phyloP scores from a whole-genome alignment of 1,284 basidiomycete species.

The Heliocybe sulcata region DNA sequence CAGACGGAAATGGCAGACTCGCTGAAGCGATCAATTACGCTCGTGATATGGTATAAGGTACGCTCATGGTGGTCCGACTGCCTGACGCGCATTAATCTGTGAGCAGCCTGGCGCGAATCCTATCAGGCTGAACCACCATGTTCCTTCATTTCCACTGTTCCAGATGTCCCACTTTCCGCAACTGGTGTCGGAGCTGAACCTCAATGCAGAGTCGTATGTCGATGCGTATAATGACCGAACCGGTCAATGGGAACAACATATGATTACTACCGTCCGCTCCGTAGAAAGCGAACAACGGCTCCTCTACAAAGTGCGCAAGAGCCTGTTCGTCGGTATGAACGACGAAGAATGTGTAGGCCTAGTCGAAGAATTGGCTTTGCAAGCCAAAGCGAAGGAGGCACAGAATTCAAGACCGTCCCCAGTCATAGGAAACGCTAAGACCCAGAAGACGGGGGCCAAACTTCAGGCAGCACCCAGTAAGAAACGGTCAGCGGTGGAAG shows the following conservation, averaged over 20 bases:
- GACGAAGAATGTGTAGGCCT: constrained; percentile 53
- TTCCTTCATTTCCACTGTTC: constrained; percentile 58
- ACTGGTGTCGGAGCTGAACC: constrained; percentile 44
- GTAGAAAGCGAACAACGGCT: constrained; percentile 40
- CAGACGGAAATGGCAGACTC: constrained; percentile 1
- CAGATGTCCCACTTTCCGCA: constrained; percentile 44
- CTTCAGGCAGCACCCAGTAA: not conserved
- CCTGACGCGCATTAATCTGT: not conserved
- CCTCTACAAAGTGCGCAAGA: constrained; percentile 50
- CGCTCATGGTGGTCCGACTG: not conserved
- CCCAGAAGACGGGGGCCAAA: not conserved
- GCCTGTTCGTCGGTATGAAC: constrained; percentile 43
- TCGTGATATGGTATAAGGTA: constrained; percentile 1
- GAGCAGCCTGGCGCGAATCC: constrained; percentile 48
- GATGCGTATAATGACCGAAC: constrained; percentile 49
- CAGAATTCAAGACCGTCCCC: constrained; percentile 2
- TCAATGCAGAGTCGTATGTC: constrained; percentile 43
- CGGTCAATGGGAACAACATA: constrained; percentile 50
- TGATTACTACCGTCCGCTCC: constrained; percentile 32
- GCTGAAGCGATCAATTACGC: not conserved
- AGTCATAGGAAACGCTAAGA: constrained; percentile 4
- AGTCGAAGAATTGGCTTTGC: constrained; percentile 42
- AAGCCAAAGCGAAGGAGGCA: constrained; percentile 17
- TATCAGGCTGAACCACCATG: constrained; percentile 49
- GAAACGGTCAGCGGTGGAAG: constrained; percentile 13